phyloP scores from a whole-genome alignment of 768 basidiomycete genomes.

The Tremella fuciformis region DNA sequence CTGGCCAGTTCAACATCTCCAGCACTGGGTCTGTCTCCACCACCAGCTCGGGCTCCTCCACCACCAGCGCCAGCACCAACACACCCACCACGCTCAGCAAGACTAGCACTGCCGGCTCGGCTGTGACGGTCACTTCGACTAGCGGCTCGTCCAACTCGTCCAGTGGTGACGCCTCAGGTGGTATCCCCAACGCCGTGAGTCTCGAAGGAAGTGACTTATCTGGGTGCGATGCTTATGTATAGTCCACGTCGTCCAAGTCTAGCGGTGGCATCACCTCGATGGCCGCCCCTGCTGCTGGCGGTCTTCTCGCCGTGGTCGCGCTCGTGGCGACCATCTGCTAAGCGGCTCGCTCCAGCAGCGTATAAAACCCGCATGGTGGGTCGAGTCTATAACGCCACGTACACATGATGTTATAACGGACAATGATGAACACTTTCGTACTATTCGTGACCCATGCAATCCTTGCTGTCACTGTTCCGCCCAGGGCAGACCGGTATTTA shows the following conservation, averaged over 20 bases:
- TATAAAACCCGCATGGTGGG: no score
- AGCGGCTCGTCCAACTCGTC: slow-evolving; percentile 2
- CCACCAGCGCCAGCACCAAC: slow-evolving; percentile 1
- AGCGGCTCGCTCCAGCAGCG: neutral
- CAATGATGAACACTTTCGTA: no score
- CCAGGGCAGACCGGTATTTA: no score
- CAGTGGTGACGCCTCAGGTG: slow-evolving; percentile 25
- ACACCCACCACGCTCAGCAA: slow-evolving; percentile 5
- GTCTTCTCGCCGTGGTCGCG: slow-evolving; percentile 16
- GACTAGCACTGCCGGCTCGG: neutral
- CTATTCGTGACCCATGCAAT: no score
- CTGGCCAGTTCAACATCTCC: slow-evolving; percentile 61
- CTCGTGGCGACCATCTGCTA: slow-evolving; percentile 19
- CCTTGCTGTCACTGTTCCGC: no score
- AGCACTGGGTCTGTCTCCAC: slow-evolving; percentile 49
- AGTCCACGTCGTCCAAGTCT: slow-evolving; percentile 15
- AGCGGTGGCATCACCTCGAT: slow-evolving; percentile 10
- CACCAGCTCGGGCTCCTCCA: slow-evolving; percentile 6
- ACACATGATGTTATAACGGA: no score
- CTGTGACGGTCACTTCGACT: slow-evolving; percentile 12
- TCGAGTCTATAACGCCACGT: no score
- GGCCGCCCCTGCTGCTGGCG: slow-evolving; percentile 12
- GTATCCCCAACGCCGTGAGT: slow-evolving; percentile 36
- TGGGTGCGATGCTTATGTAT: slow-evolving; percentile 7
- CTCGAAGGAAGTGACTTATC: neutral